Base-by-base conservation (phyloP, 23 red algal genomes). In the Chondrus crispus region DNA sequence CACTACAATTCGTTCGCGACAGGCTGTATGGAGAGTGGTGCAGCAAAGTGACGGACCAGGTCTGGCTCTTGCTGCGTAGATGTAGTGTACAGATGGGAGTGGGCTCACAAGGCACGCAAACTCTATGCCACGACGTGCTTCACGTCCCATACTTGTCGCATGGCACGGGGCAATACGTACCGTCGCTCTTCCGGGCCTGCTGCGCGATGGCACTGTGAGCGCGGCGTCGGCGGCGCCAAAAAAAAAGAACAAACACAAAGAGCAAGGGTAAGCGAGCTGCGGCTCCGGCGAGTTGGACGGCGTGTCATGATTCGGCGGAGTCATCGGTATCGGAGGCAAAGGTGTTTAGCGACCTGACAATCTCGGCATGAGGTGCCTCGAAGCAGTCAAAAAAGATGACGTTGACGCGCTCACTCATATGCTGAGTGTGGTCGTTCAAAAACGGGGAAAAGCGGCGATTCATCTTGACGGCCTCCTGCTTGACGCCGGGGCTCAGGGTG, bases 361-460 rank as follows among this genome's bases (percentile, higher is more conserved):
- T 57, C 39, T 41, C 22, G 44, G 74, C 91, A 4, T 79, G 81
- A 32, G 57, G 74, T 2, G 68, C 19, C 26, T 64, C 45, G 47
- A 87, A 94, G 57, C 68, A 86, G 44, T 94, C 91, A 75, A 94
- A 85, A 52, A 94, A 94, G 46, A 94, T 64, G 6, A 94, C 91
- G 80, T 94, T 87, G 26, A 58, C 79, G 33, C 71, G 43, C 40
- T 68, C 9, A 18, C 35, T 40, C 35, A 94, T 46, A 5, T 81
- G 37, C 11, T 33, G 33, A 26, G 35, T 32, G 55, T 87, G 37
- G 2, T 68, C 33, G 36, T 68, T 42, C 26, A 85, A 26, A 53
- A 94, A 94, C 11, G 18, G 33, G 22, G 54, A 44, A 43, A 94
- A 79, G 6, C 46, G 64, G 9, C 68, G 16, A 58, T 94, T 94